Base-by-base conservation (phyloP, 257 asterid genomes). In the Solanum medicagineum region DNA sequence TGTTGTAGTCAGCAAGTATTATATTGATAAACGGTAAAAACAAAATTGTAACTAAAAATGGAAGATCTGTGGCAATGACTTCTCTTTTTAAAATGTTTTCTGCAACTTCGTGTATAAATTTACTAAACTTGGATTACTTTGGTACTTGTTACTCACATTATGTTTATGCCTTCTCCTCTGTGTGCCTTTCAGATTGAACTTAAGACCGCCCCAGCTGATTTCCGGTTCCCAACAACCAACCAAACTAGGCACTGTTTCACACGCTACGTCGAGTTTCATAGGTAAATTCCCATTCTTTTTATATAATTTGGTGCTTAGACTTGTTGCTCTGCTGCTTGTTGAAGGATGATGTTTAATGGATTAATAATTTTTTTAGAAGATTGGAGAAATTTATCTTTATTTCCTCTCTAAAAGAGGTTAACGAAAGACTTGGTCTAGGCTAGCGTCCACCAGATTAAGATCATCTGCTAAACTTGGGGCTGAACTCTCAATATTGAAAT, bases 191-290 rank as follows among this genome's bases (percentile, higher is more conserved):
- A 94, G 98, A 91, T 93, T 90, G 99, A 93, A 84, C 87, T 96
- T 47, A 94, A 91, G 90, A 96, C 99, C 85, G 98, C 98, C 1
- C 98, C 99, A 16, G 98, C 95, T 85, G 99, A 96, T 91, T 94
- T 91, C 84, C 98, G 99, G 26, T 96, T 94, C 91, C 99, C 99
- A 56, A 96, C 99, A 5, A 96, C 99, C 81, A 96, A 96, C 85
- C 99, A 96, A 90, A 91, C 98, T 11, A 93, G 99, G 85, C 98
- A 96, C 86, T 94, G 98, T 87, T 96, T 96, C 93, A 94, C 98
- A 84, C 98, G 98, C 88, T 94, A 93, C 89, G 88, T 94, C 85
- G 99, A 96, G 90, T 96, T 91, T 83, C 98, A 94, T 91, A 89
- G 97, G 99, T 94, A 86, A 87, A 24, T 45, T 60, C 65, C 54